Percentiles rank a stretch among this genome's conserved stretches.
These are phyloP conservation scores for Platanthera guangdongensis DNA, from an alignment of 106 monocot species.

Conservation along the genomic window DNA sequence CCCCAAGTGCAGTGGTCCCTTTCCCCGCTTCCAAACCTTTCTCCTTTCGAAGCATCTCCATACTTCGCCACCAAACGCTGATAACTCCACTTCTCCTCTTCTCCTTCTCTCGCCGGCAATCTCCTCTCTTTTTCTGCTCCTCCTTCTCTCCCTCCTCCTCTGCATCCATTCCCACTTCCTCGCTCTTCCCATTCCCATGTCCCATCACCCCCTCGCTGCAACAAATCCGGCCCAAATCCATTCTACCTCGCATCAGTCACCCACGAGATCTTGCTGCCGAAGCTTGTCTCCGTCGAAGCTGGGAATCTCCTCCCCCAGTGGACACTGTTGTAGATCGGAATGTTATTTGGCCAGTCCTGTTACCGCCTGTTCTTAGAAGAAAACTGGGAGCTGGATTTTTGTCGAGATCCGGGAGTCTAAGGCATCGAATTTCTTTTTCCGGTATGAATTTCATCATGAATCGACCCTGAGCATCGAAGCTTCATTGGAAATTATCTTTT, in stretches of 20 bases:
- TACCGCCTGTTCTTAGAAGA: neutral
- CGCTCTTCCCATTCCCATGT: neutral
- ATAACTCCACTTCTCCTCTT: slow-evolving; percentile 7
- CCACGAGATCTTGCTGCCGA: neutral
- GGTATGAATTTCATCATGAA: neutral
- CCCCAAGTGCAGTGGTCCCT: neutral
- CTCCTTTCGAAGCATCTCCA: neutral
- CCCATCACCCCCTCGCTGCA: neutral
- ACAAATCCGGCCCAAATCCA: neutral
- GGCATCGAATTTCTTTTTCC: neutral
- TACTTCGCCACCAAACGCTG: slow-evolving; percentile 7
- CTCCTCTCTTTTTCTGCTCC: neutral
- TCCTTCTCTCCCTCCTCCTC: neutral
- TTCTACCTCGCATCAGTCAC: neutral
- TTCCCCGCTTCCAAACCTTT: neutral
- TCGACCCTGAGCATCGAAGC: neutral
- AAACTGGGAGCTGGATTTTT: neutral
- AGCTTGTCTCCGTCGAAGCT: neutral
- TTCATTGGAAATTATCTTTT: neutral
- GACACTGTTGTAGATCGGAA: neutral
- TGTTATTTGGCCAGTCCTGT: neutral
- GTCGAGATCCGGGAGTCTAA: neutral
- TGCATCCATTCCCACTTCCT: neutral
- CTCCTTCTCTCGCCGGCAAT: neutral
- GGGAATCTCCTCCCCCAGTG: neutral